Evolutionary conservation across 495 filamentous ascomycete genomes (phyloP).

Genomic region (Pyronema omphalodes): DNA sequence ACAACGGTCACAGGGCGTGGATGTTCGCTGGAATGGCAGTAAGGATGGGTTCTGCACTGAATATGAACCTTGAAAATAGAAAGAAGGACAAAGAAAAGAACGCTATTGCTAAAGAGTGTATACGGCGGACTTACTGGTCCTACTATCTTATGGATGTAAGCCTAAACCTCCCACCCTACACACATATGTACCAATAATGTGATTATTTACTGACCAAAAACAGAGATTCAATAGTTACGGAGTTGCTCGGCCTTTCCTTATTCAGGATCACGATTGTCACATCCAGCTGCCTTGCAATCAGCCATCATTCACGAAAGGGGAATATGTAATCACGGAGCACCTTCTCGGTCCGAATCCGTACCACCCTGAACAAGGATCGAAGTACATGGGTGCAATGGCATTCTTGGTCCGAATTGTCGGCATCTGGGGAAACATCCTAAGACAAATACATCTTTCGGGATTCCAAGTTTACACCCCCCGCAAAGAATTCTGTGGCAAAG

Average conservation of each 20-base stretch:
- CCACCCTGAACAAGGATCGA: constrained; percentile 8
- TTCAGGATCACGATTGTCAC: constrained; percentile 24
- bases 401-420: constrained; percentile 21
- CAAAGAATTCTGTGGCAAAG: neutral
- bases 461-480: constrained; percentile 7
- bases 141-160: constrained; percentile 25
- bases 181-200: constrained; percentile 2
- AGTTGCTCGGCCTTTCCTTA: constrained; percentile 23
- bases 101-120: constrained; percentile 14
- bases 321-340: constrained; percentile 18
- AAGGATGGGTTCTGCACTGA: constrained; percentile 23
- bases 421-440: constrained; percentile 24
- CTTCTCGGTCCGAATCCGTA: constrained; percentile 19
- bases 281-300: constrained; percentile 24
- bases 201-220: neutral
- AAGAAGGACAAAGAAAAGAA: constrained; percentile 14
- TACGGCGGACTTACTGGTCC: constrained; percentile 23
- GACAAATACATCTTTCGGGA: constrained; percentile 22
- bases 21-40: constrained; percentile 26
- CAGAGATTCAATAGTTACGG: constrained; percentile 24
- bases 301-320: constrained; percentile 20
- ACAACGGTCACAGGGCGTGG: constrained; percentile 23
- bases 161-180: neutral
- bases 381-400: constrained; percentile 23
- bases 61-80: constrained; percentile 21